These are phyloP conservation scores for Paraphaeosphaeria minitans DNA, from an alignment of 2,329 filamentous ascomycete species.

Conservation along the genomic window DNA sequence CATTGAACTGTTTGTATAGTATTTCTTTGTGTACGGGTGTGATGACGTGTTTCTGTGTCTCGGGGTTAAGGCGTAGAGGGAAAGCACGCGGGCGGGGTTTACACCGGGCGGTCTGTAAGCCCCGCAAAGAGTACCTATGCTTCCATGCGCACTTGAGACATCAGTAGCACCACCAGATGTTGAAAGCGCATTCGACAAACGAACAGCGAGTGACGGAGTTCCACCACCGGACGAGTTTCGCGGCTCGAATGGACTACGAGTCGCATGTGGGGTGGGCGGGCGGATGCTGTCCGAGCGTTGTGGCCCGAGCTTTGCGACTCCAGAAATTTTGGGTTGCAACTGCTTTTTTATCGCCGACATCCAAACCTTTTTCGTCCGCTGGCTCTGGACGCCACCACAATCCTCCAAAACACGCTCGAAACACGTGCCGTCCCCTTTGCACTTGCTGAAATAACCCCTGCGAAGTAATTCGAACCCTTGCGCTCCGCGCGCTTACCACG, in stretches of 20 bases:
- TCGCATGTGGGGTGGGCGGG: background rate
- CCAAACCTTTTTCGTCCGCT: constrained; percentile 1
- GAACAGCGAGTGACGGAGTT: no score
- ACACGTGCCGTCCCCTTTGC: background rate
- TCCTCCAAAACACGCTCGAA: background rate
- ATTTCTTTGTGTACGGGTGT: background rate
- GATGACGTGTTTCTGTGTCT: background rate
- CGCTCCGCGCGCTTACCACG: background rate
- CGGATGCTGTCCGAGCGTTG: no score
- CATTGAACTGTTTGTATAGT: background rate
- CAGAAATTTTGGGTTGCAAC: background rate
- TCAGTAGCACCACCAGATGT: background rate
- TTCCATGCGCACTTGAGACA: background rate
- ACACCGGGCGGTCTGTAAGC: background rate
- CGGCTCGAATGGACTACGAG: no score
- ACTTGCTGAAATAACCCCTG: background rate
- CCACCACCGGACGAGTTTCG: no score
- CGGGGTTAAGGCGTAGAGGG: background rate
- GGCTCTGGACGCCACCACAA: background rate
- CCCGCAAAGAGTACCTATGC: no score
- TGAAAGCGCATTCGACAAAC: background rate
- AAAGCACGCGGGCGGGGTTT: background rate
- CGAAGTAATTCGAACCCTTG: background rate
- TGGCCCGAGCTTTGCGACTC: background rate
- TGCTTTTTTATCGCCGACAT: background rate